Base-by-base conservation (phyloP, 208 protist species). In the Leptomonas pyrrhocoris region DNA sequence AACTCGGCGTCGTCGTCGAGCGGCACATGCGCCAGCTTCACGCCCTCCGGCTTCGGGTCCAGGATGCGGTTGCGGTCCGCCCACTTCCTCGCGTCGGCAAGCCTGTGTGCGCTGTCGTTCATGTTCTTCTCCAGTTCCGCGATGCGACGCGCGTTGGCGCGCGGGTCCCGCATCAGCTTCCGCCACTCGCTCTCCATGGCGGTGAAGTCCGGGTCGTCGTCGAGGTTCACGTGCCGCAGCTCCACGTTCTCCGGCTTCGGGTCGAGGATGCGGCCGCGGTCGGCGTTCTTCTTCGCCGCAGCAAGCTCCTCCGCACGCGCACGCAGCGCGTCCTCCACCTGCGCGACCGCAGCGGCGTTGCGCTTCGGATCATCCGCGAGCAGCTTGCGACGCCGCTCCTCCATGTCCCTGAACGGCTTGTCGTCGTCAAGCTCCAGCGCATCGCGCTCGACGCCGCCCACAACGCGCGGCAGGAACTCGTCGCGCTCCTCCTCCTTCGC, bases 351-450 rank as follows among this genome's bases (percentile, higher is more conserved):
- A 38, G 74, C 73, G 11, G 78, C 72, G 72, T 85, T 88, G 15
- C 49, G 31, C 25, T 64, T 57, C 31, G 83, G 77, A 55, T 84
- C 80, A 66, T 81, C 80, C 77, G 85, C 64, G 38, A 57, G 48
- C 23, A 89, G 73, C 38, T 72, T 63, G 21, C 85, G 89, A 13
- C 85, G 76, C 61, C 90, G 59, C 31, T 77, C 64, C 71, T 93
- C 87, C 66, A 92, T 40, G 40, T 79, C 67, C 31, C 68, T 77
- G 80, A 95, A 93, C 31, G 70, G 53, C 21, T 50, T 50, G 70
- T 95, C 90, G 70, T 93, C 90, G 72, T 93, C 84, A 13, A 95
- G 73, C 16, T 84, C 85, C 18, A 95, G 69, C 9, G 83, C 74
- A 5, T 27, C 28, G 49, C 15, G 49, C 49, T 53, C 49, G 23